phyloP scores from a whole-genome alignment of 768 basidiomycete species.

The Calocera cornea region DNA sequence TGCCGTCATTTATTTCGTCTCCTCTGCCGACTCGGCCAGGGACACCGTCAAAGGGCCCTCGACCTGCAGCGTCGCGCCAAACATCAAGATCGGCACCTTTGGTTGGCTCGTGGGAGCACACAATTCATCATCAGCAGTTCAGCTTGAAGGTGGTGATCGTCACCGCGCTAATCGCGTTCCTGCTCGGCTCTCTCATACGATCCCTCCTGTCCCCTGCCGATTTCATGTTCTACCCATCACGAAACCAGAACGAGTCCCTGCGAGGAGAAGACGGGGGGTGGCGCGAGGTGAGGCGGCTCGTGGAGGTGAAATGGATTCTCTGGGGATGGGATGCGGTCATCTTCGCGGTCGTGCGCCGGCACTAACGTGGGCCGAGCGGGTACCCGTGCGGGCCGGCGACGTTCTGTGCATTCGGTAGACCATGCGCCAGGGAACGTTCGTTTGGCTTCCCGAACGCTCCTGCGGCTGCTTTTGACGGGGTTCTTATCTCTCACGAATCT shows the following conservation, averaged over 20 bases:
- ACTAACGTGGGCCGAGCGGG: not conserved
- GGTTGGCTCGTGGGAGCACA: not conserved
- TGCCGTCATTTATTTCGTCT: not conserved
- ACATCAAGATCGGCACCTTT: not conserved
- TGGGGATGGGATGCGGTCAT: conserved; percentile 84
- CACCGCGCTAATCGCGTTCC: conserved; percentile 72
- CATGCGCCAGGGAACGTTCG: conserved; percentile 12
- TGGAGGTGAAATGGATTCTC: conserved; percentile 68
- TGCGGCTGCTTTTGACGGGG: not conserved
- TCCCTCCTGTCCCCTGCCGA: conserved; percentile 82
- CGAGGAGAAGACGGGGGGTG: conserved; percentile 43
- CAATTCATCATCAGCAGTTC: not conserved
- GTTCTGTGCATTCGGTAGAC: conserved; percentile 7
- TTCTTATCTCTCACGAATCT: not conserved
- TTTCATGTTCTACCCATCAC: conserved; percentile 54
- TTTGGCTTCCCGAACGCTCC: not conserved
- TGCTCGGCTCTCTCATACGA: conserved; percentile 80
- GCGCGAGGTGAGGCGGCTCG: conserved; percentile 70
- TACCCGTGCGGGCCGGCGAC: not conserved
- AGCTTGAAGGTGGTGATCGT: conserved; percentile 36
- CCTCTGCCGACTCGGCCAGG: not conserved
- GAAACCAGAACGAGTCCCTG: not conserved
- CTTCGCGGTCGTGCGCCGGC: conserved; percentile 57
- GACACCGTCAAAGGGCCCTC: not conserved
- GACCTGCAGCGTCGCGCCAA: not conserved